Base-by-base conservation (phyloP, 75 land plant genomes). In the Pseudotsuga menziesii region DNA sequence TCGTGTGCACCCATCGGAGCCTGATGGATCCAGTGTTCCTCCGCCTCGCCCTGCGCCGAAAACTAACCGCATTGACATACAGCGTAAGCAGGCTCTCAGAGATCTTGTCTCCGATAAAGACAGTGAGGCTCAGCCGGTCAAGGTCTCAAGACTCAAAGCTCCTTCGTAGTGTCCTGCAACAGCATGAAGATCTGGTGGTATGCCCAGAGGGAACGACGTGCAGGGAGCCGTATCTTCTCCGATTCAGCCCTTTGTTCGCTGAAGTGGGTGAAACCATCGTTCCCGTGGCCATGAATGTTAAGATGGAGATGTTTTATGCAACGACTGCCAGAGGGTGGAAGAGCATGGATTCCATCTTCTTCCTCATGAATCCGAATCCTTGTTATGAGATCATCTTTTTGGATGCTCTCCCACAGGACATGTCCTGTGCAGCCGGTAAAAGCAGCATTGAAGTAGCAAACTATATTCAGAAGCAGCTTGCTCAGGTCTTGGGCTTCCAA, bases 241-340 rank as follows among this genome's bases (percentile, higher is more conserved):
- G 88, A 20, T 86, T 86, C 80, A 80, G 83, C 75, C 76, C 88
- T 4, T 59, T 86, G 60, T 86, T 86, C 20, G 88, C 88, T 0
- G 88, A 86, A 79, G 63, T 86, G 1, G 77, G 77, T 14, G 86
- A 80, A 3, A 73, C 41, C 48, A 73, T 87, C 7, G 75, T 86
- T 5, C 88, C 88, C 0, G 87, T 86, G 64, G 82, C 82, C 5
- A 27, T 85, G 74, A 72, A 85, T 25, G 23, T 64, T 0, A 32
- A 77, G 7, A 81, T 87, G 13, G 72, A 58, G 32, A 84, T 93
- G 88, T 93, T 93, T 76, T 78, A 93, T 72, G 95, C 91, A 0
- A 93, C 89, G 5, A 85, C 89, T 0, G 95, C 93, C 0, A 69
- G 89, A 13, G 95, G 95, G 27, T 56, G 80, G 69, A 92, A 92